phyloP scores from a whole-genome alignment of 805 yeast genomes.

The Babjeviella inositovora region DNA sequence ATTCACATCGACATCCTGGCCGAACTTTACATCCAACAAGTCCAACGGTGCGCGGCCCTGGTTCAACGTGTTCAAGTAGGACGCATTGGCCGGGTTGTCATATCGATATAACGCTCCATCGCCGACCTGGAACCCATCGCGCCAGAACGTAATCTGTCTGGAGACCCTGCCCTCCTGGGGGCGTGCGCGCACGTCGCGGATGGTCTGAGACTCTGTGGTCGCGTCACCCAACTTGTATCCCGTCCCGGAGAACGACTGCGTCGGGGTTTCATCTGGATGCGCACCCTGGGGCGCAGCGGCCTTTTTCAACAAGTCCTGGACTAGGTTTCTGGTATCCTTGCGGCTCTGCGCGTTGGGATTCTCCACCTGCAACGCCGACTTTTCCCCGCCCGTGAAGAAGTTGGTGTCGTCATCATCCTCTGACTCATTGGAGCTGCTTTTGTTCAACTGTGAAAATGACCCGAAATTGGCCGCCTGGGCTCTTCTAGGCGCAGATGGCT shows the following conservation, averaged over 20 bases:
- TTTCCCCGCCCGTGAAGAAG: constrained; percentile 57
- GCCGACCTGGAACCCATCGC: constrained; percentile 89
- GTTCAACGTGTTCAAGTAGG: constrained; percentile 64
- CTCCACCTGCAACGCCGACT: constrained; percentile 67
- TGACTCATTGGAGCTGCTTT: too few species aligned
- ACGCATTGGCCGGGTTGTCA: constrained; percentile 83
- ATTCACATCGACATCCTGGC: constrained; percentile 87
- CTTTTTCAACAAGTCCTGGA: constrained; percentile 44
- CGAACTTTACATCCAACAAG: constrained; percentile 66
- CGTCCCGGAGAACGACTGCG: constrained; percentile 24
- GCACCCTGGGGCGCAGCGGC: constrained; percentile 45
- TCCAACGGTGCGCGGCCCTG: constrained; percentile 85
- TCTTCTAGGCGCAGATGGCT: too few species aligned
- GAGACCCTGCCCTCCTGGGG: constrained; percentile 30
- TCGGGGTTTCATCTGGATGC: constrained; percentile 11
- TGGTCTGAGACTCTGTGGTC: constrained; percentile 11
- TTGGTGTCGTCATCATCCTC: constrained; percentile 43
- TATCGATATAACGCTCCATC: constrained; percentile 78
- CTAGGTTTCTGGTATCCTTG: constrained; percentile 21
- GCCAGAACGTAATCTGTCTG: constrained; percentile 88
- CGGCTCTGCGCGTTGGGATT: constrained; percentile 37
- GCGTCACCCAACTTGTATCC: constrained; percentile 38
- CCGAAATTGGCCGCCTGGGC: too few species aligned
- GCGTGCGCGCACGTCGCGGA: constrained; percentile 11
- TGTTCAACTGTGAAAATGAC: too few species aligned